Percentiles rank a stretch among this genome's conserved stretches.
Conservation (phyloP, 495 filamentous ascomycete genomes). For the Talaromyces borbonicus region DNA sequence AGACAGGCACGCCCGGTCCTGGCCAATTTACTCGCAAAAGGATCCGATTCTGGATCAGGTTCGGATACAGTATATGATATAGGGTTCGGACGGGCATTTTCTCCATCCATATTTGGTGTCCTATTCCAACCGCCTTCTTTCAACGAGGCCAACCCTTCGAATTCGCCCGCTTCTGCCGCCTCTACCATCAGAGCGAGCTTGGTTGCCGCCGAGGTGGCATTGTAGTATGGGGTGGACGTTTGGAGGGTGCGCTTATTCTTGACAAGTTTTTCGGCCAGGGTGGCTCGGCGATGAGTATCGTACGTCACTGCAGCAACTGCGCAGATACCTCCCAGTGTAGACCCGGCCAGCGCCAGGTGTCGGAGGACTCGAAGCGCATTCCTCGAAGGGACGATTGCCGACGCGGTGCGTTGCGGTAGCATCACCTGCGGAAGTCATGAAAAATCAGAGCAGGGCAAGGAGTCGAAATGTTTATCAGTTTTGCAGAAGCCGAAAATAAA, state of each 20-base stretch:
- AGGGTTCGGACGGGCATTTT: neutral
- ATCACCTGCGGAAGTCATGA: neutral
- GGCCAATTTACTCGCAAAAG: too few species aligned
- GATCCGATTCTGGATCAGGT: too few species aligned
- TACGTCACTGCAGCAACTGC: conserved; percentile 33
- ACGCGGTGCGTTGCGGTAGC: conserved; percentile 6
- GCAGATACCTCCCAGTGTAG: conserved; percentile 31
- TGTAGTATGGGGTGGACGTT: conserved; percentile 34
- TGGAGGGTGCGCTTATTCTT: conserved; percentile 36
- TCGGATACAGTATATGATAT: neutral
- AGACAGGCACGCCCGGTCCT: too few species aligned
- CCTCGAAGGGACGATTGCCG: conserved; percentile 31
- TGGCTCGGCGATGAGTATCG: conserved; percentile 32
- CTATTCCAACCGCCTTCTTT: conserved; percentile 19
- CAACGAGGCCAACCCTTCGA: conserved; percentile 27
- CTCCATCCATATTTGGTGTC: neutral
- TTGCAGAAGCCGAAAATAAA: too few species aligned
- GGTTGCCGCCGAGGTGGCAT: conserved; percentile 33
- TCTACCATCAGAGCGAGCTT: conserved; percentile 32
- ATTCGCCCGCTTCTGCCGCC: conserved; percentile 34
- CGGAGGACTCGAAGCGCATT: conserved; percentile 38
- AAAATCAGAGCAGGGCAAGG: neutral
- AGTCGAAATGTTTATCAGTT: neutral
- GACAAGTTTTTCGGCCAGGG: conserved; percentile 32
- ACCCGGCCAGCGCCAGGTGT: conserved; percentile 32